Base-by-base conservation (phyloP, 1,284 basidiomycete genomes). In the Sparassis latifolia region DNA sequence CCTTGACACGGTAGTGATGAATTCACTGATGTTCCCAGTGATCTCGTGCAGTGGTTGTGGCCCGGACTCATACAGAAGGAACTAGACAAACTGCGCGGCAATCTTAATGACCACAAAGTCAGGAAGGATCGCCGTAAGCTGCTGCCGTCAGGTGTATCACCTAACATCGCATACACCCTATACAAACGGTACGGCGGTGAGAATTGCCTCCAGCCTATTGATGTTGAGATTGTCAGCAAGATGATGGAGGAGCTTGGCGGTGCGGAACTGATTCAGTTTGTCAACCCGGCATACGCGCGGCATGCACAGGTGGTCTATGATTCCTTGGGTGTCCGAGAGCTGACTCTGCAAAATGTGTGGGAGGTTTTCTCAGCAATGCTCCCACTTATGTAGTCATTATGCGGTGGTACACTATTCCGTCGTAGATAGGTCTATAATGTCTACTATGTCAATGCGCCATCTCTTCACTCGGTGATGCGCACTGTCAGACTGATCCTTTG, bases 11-110 rank as follows among this genome's bases (percentile, higher is more conserved):
- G n/a, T n/a, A n/a, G n/a, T n/a, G n/a, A n/a, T 10, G 12, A 35
- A 20, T 10, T 38, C 9, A n/a, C 33, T 47, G 10, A n/a, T n/a
- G 32, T 37, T 45, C 9, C 32, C 33, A 47, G 45, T 31, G 45
- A 47, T 12, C 33, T 47, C 12, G 33, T 31, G 12, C 45, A 47
- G 35, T 47, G 45, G 45, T 33, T 47, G 12, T 47, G 45, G 45
- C 45, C 45, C 5, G 6, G 5, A 7, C 33, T 47, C 5, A 12
- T 47, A 5, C 31, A 33, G 5, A 33, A 37, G 27, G 45, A 47
- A 28, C 31, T 47, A n/a, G 10, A 47, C 4, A 12, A 9, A 33
- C 38, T 47, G 20, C 33, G 33, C 32, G 33, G n/a, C 12, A 37
- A 37, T 38, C 31, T 31, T n/a, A 47, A 47, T 38, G 45, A 33